A percentile compares a stretch with the other conserved stretches of the same genome.
Conservation (phyloP, 441 rosid species). For the Codiaeum variegatum region DNA sequence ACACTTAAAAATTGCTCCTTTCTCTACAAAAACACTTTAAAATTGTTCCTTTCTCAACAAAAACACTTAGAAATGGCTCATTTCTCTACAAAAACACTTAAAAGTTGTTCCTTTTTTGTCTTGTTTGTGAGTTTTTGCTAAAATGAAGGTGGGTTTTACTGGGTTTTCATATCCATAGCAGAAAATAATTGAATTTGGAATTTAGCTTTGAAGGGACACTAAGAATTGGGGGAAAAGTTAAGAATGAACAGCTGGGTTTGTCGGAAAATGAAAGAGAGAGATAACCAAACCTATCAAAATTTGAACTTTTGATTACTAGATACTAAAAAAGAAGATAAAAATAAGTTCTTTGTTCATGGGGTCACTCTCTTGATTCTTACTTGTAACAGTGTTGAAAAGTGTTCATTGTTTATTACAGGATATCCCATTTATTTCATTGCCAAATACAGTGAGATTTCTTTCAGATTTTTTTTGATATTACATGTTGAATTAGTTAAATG, state of each 20-base stretch:
- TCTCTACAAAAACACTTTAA: too few relatives aligned
- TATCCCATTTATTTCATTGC: slow-evolving; percentile 23
- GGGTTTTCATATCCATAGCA: background rate
- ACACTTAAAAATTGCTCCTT: too few relatives aligned
- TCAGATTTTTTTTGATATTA: background rate
- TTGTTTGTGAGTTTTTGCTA: background rate
- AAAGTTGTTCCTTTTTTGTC: too few relatives aligned
- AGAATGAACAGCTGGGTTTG: slow-evolving; percentile 20
- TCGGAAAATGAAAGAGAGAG: slow-evolving; percentile 6
- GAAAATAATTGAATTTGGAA: slow-evolving; percentile 5
- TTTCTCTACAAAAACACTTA: too few relatives aligned
- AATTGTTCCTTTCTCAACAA: too few relatives aligned
- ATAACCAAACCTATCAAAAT: background rate
- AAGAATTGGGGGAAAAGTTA: background rate
- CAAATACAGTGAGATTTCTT: slow-evolving; percentile 11
- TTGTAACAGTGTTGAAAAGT: background rate
- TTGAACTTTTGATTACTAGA: background rate
- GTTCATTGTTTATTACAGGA: background rate
- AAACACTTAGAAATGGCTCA: too few relatives aligned
- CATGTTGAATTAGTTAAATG: background rate
- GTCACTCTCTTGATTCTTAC: background rate
- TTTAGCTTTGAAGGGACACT: background rate
- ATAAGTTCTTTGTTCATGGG: slow-evolving; percentile 1
- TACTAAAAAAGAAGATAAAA: background rate
- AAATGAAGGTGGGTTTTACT: background rate